Conservation (phyloP, 768 basidiomycete species). For the Lepiota brunneoincarnata region DNA sequence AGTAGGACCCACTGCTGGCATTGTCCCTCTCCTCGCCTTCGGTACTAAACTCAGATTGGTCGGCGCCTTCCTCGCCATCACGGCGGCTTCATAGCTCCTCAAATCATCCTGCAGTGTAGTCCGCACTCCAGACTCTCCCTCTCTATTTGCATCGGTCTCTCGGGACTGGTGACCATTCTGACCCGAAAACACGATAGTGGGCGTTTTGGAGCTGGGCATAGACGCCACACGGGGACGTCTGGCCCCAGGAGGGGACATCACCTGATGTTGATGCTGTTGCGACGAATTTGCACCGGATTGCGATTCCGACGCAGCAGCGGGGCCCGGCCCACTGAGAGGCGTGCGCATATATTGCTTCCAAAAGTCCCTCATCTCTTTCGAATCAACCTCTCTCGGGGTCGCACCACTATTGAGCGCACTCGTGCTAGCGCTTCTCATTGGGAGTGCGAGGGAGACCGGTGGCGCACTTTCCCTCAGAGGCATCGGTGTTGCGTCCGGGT, state of each 20-base stretch:
- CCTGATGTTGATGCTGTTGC: background rate
- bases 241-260: conserved; percentile 13
- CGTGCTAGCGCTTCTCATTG: conserved; percentile 6
- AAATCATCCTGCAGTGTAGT: conserved; percentile 58
- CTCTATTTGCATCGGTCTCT: conserved; percentile 13
- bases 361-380: conserved; percentile 59
- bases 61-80: conserved; percentile 64
- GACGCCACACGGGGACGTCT: conserved; percentile 59
- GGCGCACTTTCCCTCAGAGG: conserved; percentile 24
- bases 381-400: conserved; percentile 24
- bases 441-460: conserved; percentile 6
- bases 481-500: conserved; percentile 51
- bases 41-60: conserved; percentile 55
- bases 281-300: conserved; percentile 7
- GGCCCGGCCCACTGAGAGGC: conserved; percentile 45
- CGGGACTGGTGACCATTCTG: conserved; percentile 14
- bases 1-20: background rate
- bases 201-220: conserved; percentile 69
- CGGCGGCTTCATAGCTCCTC: conserved; percentile 71
- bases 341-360: conserved; percentile 78
- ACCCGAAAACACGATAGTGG: conserved; percentile 29
- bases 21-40: conserved; percentile 29
- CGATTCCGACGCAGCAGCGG: conserved; percentile 11
- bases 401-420: conserved; percentile 1
- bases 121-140: conserved; percentile 28